Evolutionary conservation across 768 basidiomycete genomes (phyloP), one percentile per base, ranked within the genome.

Genomic region (Boletus edulis): DNA sequence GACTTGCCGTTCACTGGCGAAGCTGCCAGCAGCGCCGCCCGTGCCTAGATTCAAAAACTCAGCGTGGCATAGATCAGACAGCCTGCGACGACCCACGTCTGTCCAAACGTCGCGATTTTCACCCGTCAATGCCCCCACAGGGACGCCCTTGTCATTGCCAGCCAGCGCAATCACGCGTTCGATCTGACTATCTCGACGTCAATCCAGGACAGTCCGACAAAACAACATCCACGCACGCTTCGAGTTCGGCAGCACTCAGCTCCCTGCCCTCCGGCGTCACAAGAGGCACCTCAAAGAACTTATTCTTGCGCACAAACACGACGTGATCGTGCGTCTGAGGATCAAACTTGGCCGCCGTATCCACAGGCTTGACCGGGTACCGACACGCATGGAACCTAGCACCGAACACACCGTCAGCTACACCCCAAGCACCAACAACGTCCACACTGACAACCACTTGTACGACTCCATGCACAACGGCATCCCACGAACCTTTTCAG

Each of bases 401-500:
- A 27, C 8, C 27, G 0, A 29, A 27, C 14, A 13, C 37, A 12
- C 9, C 31, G 34, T 65, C 52, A 65, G 42, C 14, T 27, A 4
- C 17, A 17, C 11, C 46, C 1, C 32, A 8, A 18, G 11, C 17
- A 18, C 44, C 27, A 13, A 2, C 29, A 14, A 9, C 2, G 20
- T 29, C 6, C 37, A 2, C 15, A 60, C 85, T 72, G 62, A 87
- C 78, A 98, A 79, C 87, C 94, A 96, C 70, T 94, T 87, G 81
- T 96, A 97, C n/a, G 92, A 92, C 0, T 77, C 78, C 92, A 96
- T 97, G 72, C 89, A 88, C 9, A 98, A 77, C 3, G 97, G 94
- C 15, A 76, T 76, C 22, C 82, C 85, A 52, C 82, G 81, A 22
- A 88, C 81, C 71, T 84, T 94, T 65, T 99, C 96, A 1, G 96